These are phyloP conservation scores for Anisodus tanguticus DNA, from an alignment of 257 asterid species.

Conservation along the genomic window DNA sequence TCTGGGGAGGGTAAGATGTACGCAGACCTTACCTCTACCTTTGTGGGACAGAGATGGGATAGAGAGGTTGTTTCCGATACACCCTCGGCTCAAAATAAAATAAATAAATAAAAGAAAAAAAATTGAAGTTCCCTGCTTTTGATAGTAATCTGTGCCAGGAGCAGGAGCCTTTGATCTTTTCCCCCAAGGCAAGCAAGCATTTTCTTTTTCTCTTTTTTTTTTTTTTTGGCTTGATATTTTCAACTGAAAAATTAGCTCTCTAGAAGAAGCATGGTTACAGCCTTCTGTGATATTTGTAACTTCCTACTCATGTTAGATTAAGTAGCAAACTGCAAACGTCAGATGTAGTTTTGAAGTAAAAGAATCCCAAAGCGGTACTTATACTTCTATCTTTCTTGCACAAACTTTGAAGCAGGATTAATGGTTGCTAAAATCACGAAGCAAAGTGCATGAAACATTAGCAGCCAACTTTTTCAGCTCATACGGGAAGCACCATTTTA, in stretches of 20 bases:
- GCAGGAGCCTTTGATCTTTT: background rate
- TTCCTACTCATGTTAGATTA: conserved; percentile 11
- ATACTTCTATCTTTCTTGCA: background rate
- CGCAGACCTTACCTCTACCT: too few relatives aligned
- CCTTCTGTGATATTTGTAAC: conserved; percentile 4
- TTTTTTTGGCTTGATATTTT: background rate
- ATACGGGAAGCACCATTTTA: background rate
- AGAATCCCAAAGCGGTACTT: background rate
- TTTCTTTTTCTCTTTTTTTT: background rate
- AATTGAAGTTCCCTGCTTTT: background rate
- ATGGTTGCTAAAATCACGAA: background rate
- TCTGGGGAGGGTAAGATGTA: too few relatives aligned
- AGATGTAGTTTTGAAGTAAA: conserved; percentile 18
- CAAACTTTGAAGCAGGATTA: conserved; percentile 17
- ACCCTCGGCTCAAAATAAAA: too few relatives aligned
- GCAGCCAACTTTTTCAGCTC: background rate
- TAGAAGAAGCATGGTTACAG: conserved; percentile 1
- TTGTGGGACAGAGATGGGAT: too few relatives aligned
- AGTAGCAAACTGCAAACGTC: background rate
- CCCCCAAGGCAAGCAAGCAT: conserved; percentile 11
- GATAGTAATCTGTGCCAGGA: conserved; percentile 9
- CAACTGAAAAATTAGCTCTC: conserved; percentile 1
- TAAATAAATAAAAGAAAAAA: background rate
- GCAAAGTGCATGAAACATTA: conserved; percentile 12
- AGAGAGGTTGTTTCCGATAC: too few relatives aligned